Percentiles rank a stretch among this genome's conserved stretches.
Evolutionary conservation across 805 yeast genomes (phyloP).

Genomic region (Teunomyces gatunensis): DNA sequence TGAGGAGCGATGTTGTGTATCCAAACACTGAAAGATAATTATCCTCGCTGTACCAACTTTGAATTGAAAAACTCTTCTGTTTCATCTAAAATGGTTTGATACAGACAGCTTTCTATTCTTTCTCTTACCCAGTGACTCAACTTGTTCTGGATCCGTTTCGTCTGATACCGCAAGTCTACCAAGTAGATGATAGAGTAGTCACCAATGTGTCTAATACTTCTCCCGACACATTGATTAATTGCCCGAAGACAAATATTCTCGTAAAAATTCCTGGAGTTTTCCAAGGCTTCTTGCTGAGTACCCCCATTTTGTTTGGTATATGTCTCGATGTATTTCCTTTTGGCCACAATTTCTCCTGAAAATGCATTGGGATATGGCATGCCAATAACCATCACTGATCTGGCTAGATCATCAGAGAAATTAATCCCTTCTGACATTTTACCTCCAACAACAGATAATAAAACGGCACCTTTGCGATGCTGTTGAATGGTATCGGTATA

Average conservation of each 20-base stretch:
- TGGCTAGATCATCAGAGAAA: constrained; percentile 81
- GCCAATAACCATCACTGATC: constrained; percentile 85
- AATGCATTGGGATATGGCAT: constrained; percentile 84
- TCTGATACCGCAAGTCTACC: constrained; percentile 61
- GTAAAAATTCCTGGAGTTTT: constrained; percentile 55
- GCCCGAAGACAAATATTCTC: constrained; percentile 89
- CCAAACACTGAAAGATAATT: constrained; percentile 1
- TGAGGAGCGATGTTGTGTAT: constrained; percentile 55
- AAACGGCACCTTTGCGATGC: constrained; percentile 52
- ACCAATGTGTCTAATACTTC: constrained; percentile 79
- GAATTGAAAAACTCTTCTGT: constrained; percentile 28
- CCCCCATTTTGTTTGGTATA: constrained; percentile 49
- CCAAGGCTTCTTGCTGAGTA: constrained; percentile 42
- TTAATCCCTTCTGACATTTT: constrained; percentile 91
- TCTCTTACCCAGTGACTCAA: constrained; percentile 70
- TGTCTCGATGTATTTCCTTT: constrained; percentile 59
- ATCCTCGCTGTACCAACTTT: constrained; percentile 10
- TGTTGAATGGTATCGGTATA: constrained; percentile 46
- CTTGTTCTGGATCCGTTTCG: constrained; percentile 48
- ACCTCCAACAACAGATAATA: constrained; percentile 90
- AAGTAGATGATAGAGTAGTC: constrained; percentile 79
- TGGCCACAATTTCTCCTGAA: constrained; percentile 79
- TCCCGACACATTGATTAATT: constrained; percentile 87
- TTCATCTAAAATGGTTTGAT: constrained; percentile 15
- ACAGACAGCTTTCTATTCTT: constrained; percentile 13